Percentiles rank a stretch among this genome's conserved stretches.
These are phyloP conservation scores for Trametes pubescens DNA, from an alignment of 1,284 basidiomycete species.

Conservation along the genomic window DNA sequence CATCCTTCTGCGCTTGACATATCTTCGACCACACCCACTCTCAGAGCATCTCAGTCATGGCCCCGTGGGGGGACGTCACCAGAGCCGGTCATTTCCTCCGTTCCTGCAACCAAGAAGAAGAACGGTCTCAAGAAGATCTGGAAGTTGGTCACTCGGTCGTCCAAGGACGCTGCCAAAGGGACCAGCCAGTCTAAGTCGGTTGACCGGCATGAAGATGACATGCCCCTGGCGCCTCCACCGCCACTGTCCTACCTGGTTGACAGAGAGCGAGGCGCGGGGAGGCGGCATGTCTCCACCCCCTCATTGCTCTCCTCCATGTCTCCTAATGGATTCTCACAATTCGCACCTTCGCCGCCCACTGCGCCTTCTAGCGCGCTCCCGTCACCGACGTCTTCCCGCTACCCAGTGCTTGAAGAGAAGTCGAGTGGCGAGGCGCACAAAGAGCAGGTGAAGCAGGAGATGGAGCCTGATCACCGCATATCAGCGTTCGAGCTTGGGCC, in stretches of 20 bases:
- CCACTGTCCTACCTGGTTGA: conserved; percentile 85
- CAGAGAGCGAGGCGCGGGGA: conserved; percentile 54
- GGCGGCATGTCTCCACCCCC: conserved; percentile 71
- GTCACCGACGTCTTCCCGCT: conserved; percentile 75
- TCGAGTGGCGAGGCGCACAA: conserved; percentile 52
- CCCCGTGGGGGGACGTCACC: conserved; percentile 42
- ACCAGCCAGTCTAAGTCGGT: conserved; percentile 49
- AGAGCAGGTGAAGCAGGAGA: conserved; percentile 38
- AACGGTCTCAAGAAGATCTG: conserved; percentile 86
- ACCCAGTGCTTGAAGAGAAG: conserved; percentile 61
- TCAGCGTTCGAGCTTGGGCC: conserved; percentile 33
- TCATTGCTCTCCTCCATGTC: conserved; percentile 68
- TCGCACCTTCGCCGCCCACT: conserved; percentile 73
- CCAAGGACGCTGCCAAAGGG: conserved; percentile 49
- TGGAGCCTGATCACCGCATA: conserved; percentile 36
- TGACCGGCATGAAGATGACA: conserved; percentile 67
- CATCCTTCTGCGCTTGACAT: conserved; percentile 39
- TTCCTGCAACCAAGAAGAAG: conserved; percentile 70
- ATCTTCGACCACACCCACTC: conserved; percentile 46
- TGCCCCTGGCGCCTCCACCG: conserved; percentile 84
- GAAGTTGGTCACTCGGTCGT: conserved; percentile 74
- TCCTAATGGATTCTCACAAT: conserved; percentile 58
- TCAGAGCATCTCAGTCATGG: conserved; percentile 65
- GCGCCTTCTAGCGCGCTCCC: conserved; percentile 77
- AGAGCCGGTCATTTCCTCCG: conserved; percentile 44